Base-by-base conservation (phyloP, 306 rosid species). In the Quercus gilva region DNA sequence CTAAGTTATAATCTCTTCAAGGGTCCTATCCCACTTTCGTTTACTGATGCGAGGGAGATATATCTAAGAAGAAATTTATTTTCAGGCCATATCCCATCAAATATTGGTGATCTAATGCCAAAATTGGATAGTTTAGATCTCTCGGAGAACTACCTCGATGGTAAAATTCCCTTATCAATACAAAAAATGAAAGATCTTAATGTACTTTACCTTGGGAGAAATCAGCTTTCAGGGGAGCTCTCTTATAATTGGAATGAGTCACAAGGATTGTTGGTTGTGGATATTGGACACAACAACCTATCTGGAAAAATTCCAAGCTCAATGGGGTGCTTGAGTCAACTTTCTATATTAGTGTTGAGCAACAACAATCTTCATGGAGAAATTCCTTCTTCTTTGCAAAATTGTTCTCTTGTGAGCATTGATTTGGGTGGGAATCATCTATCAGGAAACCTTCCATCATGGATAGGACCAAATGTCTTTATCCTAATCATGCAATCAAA, bases 231-330 rank as follows among this genome's bases (percentile, higher is more conserved):
- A 3, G 78, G 82, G 13, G 55, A 53, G 29, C 25, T 77, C 7
- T 75, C 71, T n/a, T 4, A 64, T 19, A 45, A 55, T 5, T 77
- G 78, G 82, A 25, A 82, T 0, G 57, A 58, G 13, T 0, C 15
- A 0, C 51, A 43, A 43, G 0, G 0, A 43, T 63, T 1, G 59
- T 0, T 2, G 0, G 2, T 43, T 43, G 11, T 77, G 43, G 81
- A 82, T 56, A 23, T 82, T 77, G 49, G 71, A 21, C 55, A 64
- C 14, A 77, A 82, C n/a, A 41, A 5, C 85, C 71, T 77, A 43
- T 43, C 51, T 10, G 51, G 51, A 43, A 10, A 43, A 43, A 43
- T 43, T 7, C 51, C 14, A 0, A 65, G 55, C 1, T 72, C 85
- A 55, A 53, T 63, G 13, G 26, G 43, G 0, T 63, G 26, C 6